These are phyloP conservation scores for Pichia kluyveri DNA, from an alignment of 805 yeast genomes.

Conservation along the genomic window DNA sequence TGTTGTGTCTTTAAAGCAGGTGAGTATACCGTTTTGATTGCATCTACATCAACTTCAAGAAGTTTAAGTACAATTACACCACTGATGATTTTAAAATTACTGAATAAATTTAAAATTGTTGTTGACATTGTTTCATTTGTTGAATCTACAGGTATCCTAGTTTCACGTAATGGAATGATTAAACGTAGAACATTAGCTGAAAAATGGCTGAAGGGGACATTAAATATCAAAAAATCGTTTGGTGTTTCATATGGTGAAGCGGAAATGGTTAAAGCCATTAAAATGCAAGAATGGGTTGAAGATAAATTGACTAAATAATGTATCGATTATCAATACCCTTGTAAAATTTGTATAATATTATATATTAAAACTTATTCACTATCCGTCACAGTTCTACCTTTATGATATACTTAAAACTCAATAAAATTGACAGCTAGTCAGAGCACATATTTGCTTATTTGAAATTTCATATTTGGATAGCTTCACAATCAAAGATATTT, in stretches of 20 bases:
- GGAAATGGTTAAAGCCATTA: slow-evolving; percentile 37
- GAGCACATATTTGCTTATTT: too few species aligned
- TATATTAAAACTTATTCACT: too few species aligned
- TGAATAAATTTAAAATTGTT: slow-evolving; percentile 73
- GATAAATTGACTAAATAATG: slow-evolving; percentile 3
- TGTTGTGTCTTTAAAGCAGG: slow-evolving; percentile 65
- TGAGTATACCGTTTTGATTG: slow-evolving; percentile 65
- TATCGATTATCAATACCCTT: background rate
- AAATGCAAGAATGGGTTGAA: slow-evolving; percentile 12
- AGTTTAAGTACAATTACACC: slow-evolving; percentile 72
- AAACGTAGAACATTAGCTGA: slow-evolving; percentile 65
- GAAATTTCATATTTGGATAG: too few species aligned
- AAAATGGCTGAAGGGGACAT: slow-evolving; percentile 42
- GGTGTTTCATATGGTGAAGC: slow-evolving; percentile 64
- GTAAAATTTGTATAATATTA: background rate
- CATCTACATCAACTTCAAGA: slow-evolving; percentile 44
- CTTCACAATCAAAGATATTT: too few species aligned
- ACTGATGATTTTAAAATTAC: slow-evolving; percentile 65
- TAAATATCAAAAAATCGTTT: slow-evolving; percentile 34
- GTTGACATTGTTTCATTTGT: slow-evolving; percentile 81
- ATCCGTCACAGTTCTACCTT: too few species aligned
- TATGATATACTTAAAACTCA: too few species aligned
- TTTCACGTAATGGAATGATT: slow-evolving; percentile 63
- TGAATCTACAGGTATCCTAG: slow-evolving; percentile 51
- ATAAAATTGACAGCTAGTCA: too few species aligned